phyloP scores from a whole-genome alignment of 2,329 filamentous ascomycete species.

The Aspergillus quadrilineatus region DNA sequence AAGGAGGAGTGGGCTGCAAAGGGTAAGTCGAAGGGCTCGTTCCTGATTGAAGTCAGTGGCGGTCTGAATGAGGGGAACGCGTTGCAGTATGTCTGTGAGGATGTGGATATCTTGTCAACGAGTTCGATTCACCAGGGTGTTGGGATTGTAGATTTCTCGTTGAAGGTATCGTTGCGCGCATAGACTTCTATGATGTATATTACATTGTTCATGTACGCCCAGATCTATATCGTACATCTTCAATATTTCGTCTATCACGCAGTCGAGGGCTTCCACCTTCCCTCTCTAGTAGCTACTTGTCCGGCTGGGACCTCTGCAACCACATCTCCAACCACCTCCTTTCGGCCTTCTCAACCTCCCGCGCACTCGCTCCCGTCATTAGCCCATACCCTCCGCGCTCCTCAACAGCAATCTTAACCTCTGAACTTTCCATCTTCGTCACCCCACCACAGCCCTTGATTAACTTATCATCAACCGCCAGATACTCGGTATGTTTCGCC shows the following conservation, averaged over 20 bases:
- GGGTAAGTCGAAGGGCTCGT: conserved; percentile 54
- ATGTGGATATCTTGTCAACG: conserved; percentile 94
- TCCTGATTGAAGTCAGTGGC: conserved; percentile 89
- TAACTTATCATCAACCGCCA: conserved; percentile 70
- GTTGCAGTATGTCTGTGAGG: conserved; percentile 66
- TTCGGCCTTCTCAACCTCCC: conserved; percentile 30
- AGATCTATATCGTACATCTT: conserved; percentile 1
- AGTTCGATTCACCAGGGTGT: conserved; percentile 97
- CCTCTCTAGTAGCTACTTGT: background rate
- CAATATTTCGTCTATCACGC: background rate
- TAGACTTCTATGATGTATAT: background rate
- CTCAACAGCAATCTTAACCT: conserved; percentile 68
- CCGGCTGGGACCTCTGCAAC: conserved; percentile 24
- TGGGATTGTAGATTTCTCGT: conserved; percentile 88
- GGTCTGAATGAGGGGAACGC: conserved; percentile 86
- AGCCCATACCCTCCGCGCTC: conserved; percentile 59
- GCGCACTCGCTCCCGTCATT: conserved; percentile 19
- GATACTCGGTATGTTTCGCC: conserved; percentile 56
- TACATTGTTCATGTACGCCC: background rate
- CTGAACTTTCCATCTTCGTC: conserved; percentile 57
- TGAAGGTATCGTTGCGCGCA: conserved; percentile 67
- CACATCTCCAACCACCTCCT: conserved; percentile 40
- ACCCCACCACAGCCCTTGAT: conserved; percentile 64
- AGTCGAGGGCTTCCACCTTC: background rate
- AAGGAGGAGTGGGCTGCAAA: conserved; percentile 76